Base-by-base conservation (phyloP, 2,329 filamentous ascomycete species). In the Orbilia javanica region DNA sequence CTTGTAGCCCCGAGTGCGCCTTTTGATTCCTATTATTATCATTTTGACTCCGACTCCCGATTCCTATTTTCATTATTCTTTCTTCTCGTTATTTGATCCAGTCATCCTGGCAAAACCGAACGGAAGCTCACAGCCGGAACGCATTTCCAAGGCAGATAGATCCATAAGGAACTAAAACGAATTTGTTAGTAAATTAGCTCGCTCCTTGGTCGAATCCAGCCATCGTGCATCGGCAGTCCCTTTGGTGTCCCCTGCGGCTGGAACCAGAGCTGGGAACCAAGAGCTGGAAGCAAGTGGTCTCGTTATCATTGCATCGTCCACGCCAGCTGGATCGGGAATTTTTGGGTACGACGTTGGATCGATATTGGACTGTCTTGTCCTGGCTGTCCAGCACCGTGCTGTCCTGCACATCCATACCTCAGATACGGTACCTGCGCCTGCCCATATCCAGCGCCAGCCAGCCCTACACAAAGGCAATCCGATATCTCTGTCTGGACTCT, bases 221-320 rank as follows among this genome's bases (percentile, higher is more conserved):
- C 46, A 57, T 8, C 36, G 29, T 31, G 29, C 36, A 39, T 46
- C 57, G 68, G 36, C 27, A n/a, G 68, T 72, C 64, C 44, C 68
- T 62, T 62, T 67, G 39, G 55, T 66, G 64, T 76, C 39, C 53
- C 46, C 44, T 69, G 72, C 55, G 72, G 72, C 72, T 69, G 64
- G 72, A 76, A 63, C 64, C 34, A 27, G 64, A 68, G 64, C 64
- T 68, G 50, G 64, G n/a, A n/a, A n/a, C n/a, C n/a, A n/a, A n/a
- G n/a, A n/a, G n/a, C n/a, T n/a, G n/a, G n/a, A n/a, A n/a, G 44
- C 64, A 11, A 48, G 11, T 44, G 10, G 27, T 22, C 15, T 50
- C 63, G 31, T 48, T 48, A 31, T 13, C 18, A 25, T 64, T 64
- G 44, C 25, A 42, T 50, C 60, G 60, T 50, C 50, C 60, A 64